phyloP scores from a whole-genome alignment of 306 rosid genomes.

The Fagus sylvatica region DNA sequence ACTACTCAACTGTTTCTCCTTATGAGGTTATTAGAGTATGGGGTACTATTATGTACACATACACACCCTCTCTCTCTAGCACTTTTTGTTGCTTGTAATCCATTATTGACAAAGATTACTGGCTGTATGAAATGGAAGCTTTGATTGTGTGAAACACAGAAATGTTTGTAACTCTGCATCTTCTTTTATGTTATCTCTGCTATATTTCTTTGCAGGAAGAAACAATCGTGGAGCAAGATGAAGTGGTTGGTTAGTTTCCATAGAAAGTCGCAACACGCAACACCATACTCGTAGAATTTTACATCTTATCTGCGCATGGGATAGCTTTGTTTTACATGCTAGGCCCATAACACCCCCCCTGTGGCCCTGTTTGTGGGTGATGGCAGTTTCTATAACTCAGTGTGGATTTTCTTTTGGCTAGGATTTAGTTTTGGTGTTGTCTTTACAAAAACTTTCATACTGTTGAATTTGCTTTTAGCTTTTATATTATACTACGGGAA shows the following conservation, averaged over 20 bases:
- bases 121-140: not conserved
- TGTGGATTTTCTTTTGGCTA: too few species aligned
- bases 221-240: constrained; percentile 5
- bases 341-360: too few species aligned
- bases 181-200: not conserved
- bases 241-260: constrained; percentile 6
- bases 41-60: too few species aligned
- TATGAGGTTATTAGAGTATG: too few species aligned
- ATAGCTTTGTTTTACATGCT: constrained; percentile 7
- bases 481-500: too few species aligned
- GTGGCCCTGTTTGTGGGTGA: too few species aligned
- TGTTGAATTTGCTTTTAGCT: too few species aligned
- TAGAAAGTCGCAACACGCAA: constrained; percentile 7
- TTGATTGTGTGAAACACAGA: not conserved
- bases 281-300: constrained; percentile 1
- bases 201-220: constrained; percentile 32
- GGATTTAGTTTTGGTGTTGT: too few species aligned
- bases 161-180: not conserved
- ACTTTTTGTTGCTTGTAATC: not conserved
- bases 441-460: too few species aligned
- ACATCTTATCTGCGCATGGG: not conserved
- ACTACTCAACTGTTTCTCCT: too few species aligned
- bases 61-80: not conserved
- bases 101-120: not conserved
- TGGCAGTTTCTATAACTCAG: too few species aligned